These are phyloP conservation scores for Cryphonectria nitschkei DNA, from an alignment of 2,329 filamentous ascomycete species.

Conservation along the genomic window DNA sequence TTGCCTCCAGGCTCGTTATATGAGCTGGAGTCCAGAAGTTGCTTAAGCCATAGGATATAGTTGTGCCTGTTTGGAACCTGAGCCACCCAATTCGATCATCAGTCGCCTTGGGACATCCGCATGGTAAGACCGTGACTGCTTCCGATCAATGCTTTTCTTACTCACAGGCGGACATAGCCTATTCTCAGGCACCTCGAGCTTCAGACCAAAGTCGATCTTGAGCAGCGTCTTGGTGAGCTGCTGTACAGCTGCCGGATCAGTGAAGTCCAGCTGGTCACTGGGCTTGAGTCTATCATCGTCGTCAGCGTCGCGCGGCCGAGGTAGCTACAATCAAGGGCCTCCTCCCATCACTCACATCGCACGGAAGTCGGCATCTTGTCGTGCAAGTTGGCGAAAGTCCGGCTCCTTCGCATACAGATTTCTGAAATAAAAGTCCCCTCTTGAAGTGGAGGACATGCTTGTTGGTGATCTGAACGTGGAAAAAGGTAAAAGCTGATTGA, in stretches of 20 bases:
- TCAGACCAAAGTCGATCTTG: constrained; percentile 72
- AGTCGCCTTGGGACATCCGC: constrained; percentile 10
- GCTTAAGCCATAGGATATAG: constrained; percentile 88
- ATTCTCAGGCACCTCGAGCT: constrained; percentile 72
- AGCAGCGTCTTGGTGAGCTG: constrained; percentile 82
- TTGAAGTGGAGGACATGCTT: constrained; percentile 24
- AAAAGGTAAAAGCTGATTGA: neutral
- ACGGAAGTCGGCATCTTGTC: constrained; percentile 47
- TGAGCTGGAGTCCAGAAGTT: constrained; percentile 72
- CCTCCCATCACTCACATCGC: constrained; percentile 40
- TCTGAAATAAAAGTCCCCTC: constrained; percentile 39
- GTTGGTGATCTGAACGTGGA: neutral
- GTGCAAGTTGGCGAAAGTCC: constrained; percentile 49
- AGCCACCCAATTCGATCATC: neutral
- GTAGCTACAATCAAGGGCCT: neutral
- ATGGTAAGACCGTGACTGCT: neutral
- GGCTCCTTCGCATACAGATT: constrained; percentile 46
- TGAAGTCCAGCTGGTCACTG: constrained; percentile 72
- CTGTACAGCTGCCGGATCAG: constrained; percentile 74
- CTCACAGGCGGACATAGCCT: constrained; percentile 83
- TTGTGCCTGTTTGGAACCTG: constrained; percentile 73
- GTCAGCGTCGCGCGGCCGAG: constrained; percentile 12
- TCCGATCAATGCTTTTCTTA: neutral
- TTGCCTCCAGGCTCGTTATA: constrained; percentile 53
- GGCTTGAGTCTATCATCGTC: constrained; percentile 39